A percentile compares a stretch with the other conserved stretches of the same genome.
Evolutionary conservation across 306 rosid genomes (phyloP).

Genomic region (Canavalia gladiata): DNA sequence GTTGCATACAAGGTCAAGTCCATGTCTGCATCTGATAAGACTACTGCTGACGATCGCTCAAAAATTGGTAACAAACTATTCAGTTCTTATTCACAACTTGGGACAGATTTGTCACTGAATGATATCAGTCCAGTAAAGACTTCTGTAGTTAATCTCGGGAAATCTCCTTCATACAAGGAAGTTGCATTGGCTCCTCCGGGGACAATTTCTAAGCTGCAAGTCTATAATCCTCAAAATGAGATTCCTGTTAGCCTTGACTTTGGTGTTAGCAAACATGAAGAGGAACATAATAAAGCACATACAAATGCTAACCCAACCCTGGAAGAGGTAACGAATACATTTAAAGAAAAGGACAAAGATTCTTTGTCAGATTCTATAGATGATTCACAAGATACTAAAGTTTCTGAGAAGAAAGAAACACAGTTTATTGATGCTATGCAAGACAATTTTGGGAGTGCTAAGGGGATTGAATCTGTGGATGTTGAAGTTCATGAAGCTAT

Average conservation of each 20-base stretch:
- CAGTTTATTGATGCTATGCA: constrained; percentile 47
- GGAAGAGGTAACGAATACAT: constrained; percentile 46
- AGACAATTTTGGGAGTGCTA: constrained; percentile 54
- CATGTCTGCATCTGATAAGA: constrained; percentile 57
- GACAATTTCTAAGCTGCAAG: constrained; percentile 70
- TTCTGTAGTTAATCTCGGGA: constrained; percentile 70
- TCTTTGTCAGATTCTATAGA: constrained; percentile 49
- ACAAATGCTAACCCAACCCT: constrained; percentile 51
- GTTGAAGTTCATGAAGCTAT: constrained; percentile 56
- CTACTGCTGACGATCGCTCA: constrained; percentile 51
- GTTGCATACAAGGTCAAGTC: constrained; percentile 85
- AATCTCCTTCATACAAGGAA: constrained; percentile 92
- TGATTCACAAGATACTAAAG: constrained; percentile 51
- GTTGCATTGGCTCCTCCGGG: constrained; percentile 96
- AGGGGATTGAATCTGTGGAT: constrained; percentile 50
- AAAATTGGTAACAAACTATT: constrained; percentile 48
- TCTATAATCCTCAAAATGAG: constrained; percentile 60
- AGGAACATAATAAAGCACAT: constrained; percentile 55
- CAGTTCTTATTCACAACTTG: constrained; percentile 54
- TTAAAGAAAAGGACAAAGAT: constrained; percentile 49
- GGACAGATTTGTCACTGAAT: constrained; percentile 50
- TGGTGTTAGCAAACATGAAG: constrained; percentile 48
- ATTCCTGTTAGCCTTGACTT: constrained; percentile 52
- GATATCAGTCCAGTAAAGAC: constrained; percentile 60
- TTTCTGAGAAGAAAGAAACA: constrained; percentile 57